Evolutionary conservation across 768 basidiomycete genomes (phyloP), one percentile per base, ranked within the genome.

Genomic region (Rhodotorula diobovata): DNA sequence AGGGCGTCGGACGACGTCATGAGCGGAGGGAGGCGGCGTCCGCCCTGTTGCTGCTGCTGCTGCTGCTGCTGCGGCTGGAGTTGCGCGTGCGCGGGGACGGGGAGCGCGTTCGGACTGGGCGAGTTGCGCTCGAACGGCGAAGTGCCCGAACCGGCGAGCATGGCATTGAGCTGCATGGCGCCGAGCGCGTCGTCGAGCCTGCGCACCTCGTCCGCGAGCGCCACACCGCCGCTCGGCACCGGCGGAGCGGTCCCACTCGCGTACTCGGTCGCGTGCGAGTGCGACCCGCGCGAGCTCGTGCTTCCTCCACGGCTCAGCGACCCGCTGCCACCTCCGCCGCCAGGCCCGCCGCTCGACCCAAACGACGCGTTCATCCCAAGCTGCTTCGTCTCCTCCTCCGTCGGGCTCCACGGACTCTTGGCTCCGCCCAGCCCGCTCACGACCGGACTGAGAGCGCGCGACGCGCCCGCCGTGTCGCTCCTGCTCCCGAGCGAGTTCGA

Each of bases 341-440:
- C 61, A 6, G 18, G 41, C 41, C 56, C 37, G 15, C 34, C 20
- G 18, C 48, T 23, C 18, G 39, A 53, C 5, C 46, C 63, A 30
- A 68, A 48, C 28, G 58, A n/a, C 18, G 41, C 30, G 41, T 45
- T 59, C 12, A 43, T 18, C n/a, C 58, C 58, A 23, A 74, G 60
- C 63, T 71, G 69, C 63, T 74, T 71, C 60, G 66, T 68, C 64
- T 74, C 73, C 43, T 68, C 73, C 59, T 66, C 69, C 2, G 73
- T 74, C 53, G 69, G 73, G 57, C 73, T 74, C 73, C 73, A 74
- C 2, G 73, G 73, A 34, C 69, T 74, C 43, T 60, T 61, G 18
- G 59, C n/a, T 2, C 66, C 50, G 14, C 63, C 64, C 18, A 71
- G 59, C 3, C 53, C 55, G 34, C 53, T 67, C 34, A 71, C 51